Base-by-base conservation (phyloP, 306 rosid genomes). In the Castanopsis chinensis region DNA sequence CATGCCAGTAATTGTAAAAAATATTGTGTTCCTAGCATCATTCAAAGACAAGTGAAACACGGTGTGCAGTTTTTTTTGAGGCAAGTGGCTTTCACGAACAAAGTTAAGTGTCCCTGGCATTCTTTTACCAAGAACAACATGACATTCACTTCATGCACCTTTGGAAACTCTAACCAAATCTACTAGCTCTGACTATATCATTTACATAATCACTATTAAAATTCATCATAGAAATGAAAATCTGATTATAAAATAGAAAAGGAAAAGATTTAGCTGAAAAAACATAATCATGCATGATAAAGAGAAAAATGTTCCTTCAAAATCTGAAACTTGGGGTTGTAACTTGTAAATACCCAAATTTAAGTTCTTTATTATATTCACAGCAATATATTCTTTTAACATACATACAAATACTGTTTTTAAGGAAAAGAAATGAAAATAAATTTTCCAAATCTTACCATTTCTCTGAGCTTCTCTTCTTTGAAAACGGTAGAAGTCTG, bases 401-500 rank as follows among this genome's bases (percentile, higher is more conserved):
- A 45, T 55, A 72, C 79, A 49, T 15, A 18, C 69, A 28, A 28
- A 61, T 57, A 12, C 23, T 60, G 20, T 55, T 11, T 61, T 60
- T 51, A 21, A 55, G 10, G 68, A 28, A 71, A 9, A 6, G 59
- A 78, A 28, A 21, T 7, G 49, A 28, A 18, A 33, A 21, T 3
- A 72, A 41, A 6, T 37, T 69, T 58, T 56, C 45, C 63, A 60
- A 9, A 4, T 27, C 81, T 53, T 89, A 94, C 97, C 98, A 35
- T 89, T 91, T 81, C 98, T 89, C 63, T 87, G 91, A 35, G 94
- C 94, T 83, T 94, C 97, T 83, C 84, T 92, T 82, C 90, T 92
- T 68, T 94, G 97, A 80, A 94, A 92, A 30, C 98, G 89, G 79
- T 94, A 94, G 86, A 94, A 92, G 83, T 94, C 91, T 35, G 76